These are phyloP conservation scores for Aspergillus diversus DNA, from an alignment of 495 filamentous ascomycete species.

Conservation along the genomic window DNA sequence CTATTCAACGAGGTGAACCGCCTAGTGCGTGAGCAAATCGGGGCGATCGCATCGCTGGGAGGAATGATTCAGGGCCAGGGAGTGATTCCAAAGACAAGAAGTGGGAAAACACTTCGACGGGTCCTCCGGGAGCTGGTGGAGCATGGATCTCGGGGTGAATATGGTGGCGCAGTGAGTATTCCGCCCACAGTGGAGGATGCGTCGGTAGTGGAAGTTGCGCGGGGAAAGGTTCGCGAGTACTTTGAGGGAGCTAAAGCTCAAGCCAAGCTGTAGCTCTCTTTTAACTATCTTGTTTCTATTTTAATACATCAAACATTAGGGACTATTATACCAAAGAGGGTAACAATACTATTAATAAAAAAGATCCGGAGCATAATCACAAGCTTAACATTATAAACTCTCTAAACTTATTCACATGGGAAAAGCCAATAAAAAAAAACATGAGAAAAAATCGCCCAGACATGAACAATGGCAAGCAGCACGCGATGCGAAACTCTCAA, in stretches of 20 bases:
- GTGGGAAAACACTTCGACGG: slow-evolving; percentile 82
- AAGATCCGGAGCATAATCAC: background rate
- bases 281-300: background rate
- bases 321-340: background rate
- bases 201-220: slow-evolving; percentile 60
- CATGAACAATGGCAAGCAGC: background rate
- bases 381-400: background rate
- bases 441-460: background rate
- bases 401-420: slow-evolving; percentile 27
- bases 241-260: slow-evolving; percentile 46
- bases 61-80: slow-evolving; percentile 82
- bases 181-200: slow-evolving; percentile 65
- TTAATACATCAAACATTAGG: too few relatives aligned
- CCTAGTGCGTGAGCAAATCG: slow-evolving; percentile 79
- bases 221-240: slow-evolving; percentile 58
- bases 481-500: background rate
- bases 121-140: slow-evolving; percentile 83
- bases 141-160: slow-evolving; percentile 54
- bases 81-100: slow-evolving; percentile 92
- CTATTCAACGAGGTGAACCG: slow-evolving; percentile 64
- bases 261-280: slow-evolving; percentile 57
- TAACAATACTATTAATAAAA: background rate
- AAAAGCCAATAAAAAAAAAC: slow-evolving; percentile 17
- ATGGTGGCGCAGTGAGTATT: slow-evolving; percentile 54
- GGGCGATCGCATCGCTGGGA: slow-evolving; percentile 80